Evolutionary conservation across 345 rosid species (phyloP).

Genomic region (Hypericum androsaemum): DNA sequence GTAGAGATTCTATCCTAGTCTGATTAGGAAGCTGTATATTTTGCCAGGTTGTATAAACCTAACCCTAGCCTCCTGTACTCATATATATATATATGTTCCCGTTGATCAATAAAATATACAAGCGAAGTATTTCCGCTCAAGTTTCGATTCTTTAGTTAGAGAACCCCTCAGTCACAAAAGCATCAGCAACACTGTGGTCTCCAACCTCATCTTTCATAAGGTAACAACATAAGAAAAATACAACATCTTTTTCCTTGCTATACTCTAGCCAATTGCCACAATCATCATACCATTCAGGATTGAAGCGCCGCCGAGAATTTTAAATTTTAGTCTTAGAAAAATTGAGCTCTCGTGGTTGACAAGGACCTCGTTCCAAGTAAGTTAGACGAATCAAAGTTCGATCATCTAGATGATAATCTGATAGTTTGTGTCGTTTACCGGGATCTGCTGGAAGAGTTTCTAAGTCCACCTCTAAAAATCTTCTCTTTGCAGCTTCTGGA

Average conservation of each 20-base stretch:
- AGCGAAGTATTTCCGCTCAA: too few species aligned
- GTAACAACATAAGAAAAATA: constrained; percentile 7
- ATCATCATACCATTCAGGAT: neutral
- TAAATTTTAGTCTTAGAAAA: neutral
- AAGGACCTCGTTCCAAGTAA: neutral
- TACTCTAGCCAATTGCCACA: constrained; percentile 9
- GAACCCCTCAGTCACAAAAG: neutral
- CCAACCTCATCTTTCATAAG: neutral
- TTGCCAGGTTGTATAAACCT: too few species aligned
- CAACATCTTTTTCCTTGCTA: neutral
- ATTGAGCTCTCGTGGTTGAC: neutral
- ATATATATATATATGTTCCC: too few species aligned
- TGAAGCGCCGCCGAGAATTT: neutral
- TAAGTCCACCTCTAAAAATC: neutral
- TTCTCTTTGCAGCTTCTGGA: too few species aligned
- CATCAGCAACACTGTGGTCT: neutral
- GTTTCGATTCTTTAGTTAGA: too few species aligned
- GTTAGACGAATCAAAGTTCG: neutral
- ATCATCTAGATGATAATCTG: neutral
- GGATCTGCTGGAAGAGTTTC: neutral
- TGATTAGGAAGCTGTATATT: too few species aligned
- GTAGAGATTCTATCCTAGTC: too few species aligned
- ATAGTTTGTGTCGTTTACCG: neutral
- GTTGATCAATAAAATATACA: too few species aligned
- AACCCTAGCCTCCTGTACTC: too few species aligned